Percentiles rank a stretch among this genome's conserved stretches.
Conservation (phyloP, 2,329 filamentous ascomycete genomes). For the Talaromyces albobiverticillius region DNA sequence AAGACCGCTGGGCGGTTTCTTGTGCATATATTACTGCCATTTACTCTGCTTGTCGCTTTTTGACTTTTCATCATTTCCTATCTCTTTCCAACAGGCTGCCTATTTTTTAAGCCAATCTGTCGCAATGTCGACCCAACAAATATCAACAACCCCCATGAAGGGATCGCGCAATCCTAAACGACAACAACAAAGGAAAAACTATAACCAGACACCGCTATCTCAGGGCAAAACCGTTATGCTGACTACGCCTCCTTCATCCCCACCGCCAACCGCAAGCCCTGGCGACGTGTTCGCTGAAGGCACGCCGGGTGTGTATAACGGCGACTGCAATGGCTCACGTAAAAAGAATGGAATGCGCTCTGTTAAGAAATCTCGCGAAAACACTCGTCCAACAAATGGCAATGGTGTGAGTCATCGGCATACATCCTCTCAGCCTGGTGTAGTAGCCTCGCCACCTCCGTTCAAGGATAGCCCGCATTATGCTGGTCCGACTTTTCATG, state of each 20-base stretch:
- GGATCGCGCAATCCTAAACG: conserved; percentile 35
- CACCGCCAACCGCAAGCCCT: conserved; percentile 28
- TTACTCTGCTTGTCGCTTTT: conserved; percentile 9
- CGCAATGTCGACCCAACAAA: conserved; percentile 46
- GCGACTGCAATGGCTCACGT: conserved; percentile 26
- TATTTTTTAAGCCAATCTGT: conserved; percentile 50
- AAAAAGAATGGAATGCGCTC: conserved; percentile 34
- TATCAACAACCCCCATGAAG: conserved; percentile 35
- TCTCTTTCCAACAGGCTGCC: conserved; percentile 39
- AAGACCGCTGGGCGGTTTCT: conserved; percentile 17
- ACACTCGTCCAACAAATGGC: conserved; percentile 18
- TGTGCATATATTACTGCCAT: conserved; percentile 12
- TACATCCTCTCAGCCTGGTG: conserved; percentile 32
- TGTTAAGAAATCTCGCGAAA: conserved; percentile 34
- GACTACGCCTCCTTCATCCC: conserved; percentile 36
- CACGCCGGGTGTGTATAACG: conserved; percentile 17
- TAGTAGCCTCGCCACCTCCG: conserved; percentile 44
- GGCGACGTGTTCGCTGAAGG: conserved; percentile 28
- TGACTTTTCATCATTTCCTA: conserved; percentile 22
- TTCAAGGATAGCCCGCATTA: conserved; percentile 53
- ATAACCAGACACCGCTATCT: conserved; percentile 32
- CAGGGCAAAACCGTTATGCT: conserved; percentile 27
- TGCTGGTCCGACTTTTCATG: conserved; percentile 91
- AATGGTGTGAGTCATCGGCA: conserved; percentile 26
- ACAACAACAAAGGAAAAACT: conserved; percentile 31